Base-by-base conservation (phyloP, 2,329 filamentous ascomycete genomes). In the Pyrenophora graminea region DNA sequence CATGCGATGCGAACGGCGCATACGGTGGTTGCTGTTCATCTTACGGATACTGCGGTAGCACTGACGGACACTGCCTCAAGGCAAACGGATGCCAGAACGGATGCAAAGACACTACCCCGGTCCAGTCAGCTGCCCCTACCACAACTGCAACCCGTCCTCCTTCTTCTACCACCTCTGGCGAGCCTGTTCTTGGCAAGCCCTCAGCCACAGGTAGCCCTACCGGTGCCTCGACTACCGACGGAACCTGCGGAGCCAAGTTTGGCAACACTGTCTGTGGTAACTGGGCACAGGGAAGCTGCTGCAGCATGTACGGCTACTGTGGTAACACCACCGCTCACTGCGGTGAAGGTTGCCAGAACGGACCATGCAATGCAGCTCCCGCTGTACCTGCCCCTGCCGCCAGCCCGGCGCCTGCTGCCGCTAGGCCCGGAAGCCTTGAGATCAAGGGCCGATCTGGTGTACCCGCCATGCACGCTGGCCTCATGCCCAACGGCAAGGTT, bases 401-500 rank as follows among this genome's bases (percentile, higher is more conserved):
- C 15, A 76, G 73, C 47, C 74, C 79, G 18, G 79, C 79, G 36
- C 78, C 79, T 27, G 70, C 66, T 12, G 75, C 76, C 48, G 62
- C 73, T 12, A 77, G 76, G 40, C 74, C 76, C 30, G 80, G 79
- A 27, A 69, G 69, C 31, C 79, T 85, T 59, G 68, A 70, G 2
- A 66, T 82, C 31, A 74, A 81, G 47, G 83, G 82, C 15, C 71
- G 78, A 50, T 82, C 81, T 45, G 84, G 84, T 58, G 83, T 85
- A n/a, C 82, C 83, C 34, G 82, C 78, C 13, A 86, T 86, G 84
- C 82, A 85, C 60, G 83, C 82, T 55, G 81, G 77, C 59, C 75
- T 86, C 18, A 75, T 85, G 74, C 80, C 77, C 12, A 84, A 85
- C 60, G 82, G 83, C 19, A 75, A 77, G 44, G 82, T 85, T 9